A percentile compares a stretch with the other conserved stretches of the same genome.
Evolutionary conservation across 257 asterid species (phyloP).

Genomic region (Galeopsis tetrahit): DNA sequence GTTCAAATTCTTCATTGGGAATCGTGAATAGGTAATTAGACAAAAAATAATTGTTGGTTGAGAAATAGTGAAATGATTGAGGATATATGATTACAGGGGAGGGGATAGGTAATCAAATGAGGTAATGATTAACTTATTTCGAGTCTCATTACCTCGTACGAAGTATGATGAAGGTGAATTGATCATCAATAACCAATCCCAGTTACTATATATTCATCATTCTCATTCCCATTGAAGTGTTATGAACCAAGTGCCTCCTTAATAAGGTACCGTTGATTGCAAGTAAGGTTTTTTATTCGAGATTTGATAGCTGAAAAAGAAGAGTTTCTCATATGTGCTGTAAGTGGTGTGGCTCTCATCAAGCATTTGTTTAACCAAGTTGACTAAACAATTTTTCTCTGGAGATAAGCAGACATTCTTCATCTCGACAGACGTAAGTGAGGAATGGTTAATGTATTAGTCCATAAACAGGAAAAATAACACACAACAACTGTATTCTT

Average conservation of each 20-base stretch:
- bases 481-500: constrained; percentile 1
- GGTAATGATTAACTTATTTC: too few species aligned
- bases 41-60: too few species aligned
- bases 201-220: too few species aligned
- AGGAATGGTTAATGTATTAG: not conserved
- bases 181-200: too few species aligned
- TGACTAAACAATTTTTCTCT: constrained; percentile 6
- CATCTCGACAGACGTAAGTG: not conserved
- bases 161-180: too few species aligned
- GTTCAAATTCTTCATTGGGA: too few species aligned
- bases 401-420: not conserved
- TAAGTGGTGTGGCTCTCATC: constrained; percentile 6
- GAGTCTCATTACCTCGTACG: too few species aligned
- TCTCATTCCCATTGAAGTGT: too few species aligned
- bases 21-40: too few species aligned
- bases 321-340: not conserved
- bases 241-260: not conserved
- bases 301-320: not conserved
- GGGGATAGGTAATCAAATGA: too few species aligned
- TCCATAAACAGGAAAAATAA: not conserved
- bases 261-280: not conserved
- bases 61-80: too few species aligned
- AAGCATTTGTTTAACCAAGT: constrained; percentile 6
- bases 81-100: too few species aligned
- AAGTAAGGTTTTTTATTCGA: not conserved